phyloP scores from a whole-genome alignment of 2,329 filamentous ascomycete genomes.

The Talaromyces amestolkiae region DNA sequence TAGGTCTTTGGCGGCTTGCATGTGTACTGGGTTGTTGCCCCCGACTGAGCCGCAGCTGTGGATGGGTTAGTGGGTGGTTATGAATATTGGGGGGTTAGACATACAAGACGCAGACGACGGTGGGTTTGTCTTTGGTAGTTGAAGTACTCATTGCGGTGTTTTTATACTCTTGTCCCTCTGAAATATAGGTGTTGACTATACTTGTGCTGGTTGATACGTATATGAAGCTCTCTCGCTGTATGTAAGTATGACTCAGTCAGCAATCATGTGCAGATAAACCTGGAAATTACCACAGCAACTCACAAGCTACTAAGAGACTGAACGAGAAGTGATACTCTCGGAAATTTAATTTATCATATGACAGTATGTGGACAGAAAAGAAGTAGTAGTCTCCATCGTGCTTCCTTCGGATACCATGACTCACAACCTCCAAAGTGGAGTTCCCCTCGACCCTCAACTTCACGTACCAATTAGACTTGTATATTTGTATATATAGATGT shows the following conservation, averaged over 20 bases:
- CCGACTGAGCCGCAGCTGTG: constrained; percentile 73
- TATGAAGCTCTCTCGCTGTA: background rate
- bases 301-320: too few species aligned
- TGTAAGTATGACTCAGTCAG: background rate
- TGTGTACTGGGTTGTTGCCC: constrained; percentile 70
- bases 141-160: constrained; percentile 1
- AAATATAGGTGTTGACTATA: background rate
- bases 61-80: background rate
- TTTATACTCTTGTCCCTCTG: background rate
- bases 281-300: background rate
- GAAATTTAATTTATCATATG: too few species aligned
- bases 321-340: background rate
- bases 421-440: background rate
- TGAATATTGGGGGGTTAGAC: background rate
- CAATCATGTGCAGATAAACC: background rate
- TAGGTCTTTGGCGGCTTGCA: constrained; percentile 74
- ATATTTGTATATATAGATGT: background rate
- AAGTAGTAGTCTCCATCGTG: background rate
- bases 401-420: constrained; percentile 1
- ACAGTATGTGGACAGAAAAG: background rate
- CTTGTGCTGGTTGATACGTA: background rate
- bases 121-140: constrained; percentile 35
- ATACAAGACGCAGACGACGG: constrained; percentile 85
- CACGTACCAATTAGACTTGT: background rate
- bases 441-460: background rate